Evolutionary conservation across 371 early-diverging fungal genomes (phyloP).

Genomic region (Mucor irregularis): DNA sequence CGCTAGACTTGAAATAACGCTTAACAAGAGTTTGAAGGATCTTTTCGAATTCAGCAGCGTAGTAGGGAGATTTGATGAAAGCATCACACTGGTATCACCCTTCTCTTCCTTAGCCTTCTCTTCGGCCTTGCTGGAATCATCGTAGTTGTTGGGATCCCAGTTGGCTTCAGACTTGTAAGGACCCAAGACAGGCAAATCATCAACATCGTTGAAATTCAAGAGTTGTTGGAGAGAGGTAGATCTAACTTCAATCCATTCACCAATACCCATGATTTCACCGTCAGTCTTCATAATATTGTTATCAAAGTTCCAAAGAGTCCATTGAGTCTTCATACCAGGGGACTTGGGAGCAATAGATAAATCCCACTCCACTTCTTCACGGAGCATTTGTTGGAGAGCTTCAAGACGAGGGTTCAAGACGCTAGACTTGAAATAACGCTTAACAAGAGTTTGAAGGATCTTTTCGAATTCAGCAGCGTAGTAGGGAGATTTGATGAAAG

Average conservation of each 20-base stretch:
- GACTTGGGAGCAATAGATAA: slow-evolving; percentile 31
- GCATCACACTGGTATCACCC: slow-evolving; percentile 14
- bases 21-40: slow-evolving; percentile 46
- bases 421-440: slow-evolving; percentile 50
- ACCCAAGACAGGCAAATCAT: slow-evolving; percentile 33
- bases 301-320: slow-evolving; percentile 47
- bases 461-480: slow-evolving; percentile 42
- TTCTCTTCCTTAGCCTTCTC: slow-evolving; percentile 8
- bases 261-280: slow-evolving; percentile 27
- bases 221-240: slow-evolving; percentile 27
- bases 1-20: slow-evolving; percentile 49
- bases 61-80: slow-evolving; percentile 42
- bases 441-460: slow-evolving; percentile 44
- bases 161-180: slow-evolving; percentile 17
- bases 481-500: slow-evolving; percentile 39
- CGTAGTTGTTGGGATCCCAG: slow-evolving; percentile 20
- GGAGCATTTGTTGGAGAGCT: slow-evolving; percentile 46
- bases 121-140: too few relatives aligned
- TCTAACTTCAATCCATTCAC: slow-evolving; percentile 30
- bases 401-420: slow-evolving; percentile 47
- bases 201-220: slow-evolving; percentile 33
- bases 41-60: slow-evolving; percentile 39
- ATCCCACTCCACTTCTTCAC: slow-evolving; percentile 50
- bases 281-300: slow-evolving; percentile 34
- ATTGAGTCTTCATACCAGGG: slow-evolving; percentile 33